A percentile compares a stretch with the other conserved stretches of the same genome.
Conservation (phyloP, 306 rosid species). For the Quercus dentata region DNA sequence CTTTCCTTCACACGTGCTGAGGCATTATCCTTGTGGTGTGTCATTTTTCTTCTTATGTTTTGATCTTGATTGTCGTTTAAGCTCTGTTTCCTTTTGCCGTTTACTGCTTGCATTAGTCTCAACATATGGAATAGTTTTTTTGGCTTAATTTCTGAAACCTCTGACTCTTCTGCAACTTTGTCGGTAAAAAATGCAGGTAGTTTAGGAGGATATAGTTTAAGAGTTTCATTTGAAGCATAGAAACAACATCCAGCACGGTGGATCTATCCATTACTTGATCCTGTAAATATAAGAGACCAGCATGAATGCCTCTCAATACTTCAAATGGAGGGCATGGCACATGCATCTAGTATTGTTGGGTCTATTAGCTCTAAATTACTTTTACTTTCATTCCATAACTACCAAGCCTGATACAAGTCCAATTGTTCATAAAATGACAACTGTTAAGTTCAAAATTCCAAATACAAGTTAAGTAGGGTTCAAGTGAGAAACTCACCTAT, state of each 20-base stretch:
- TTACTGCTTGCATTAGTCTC: too few species aligned
- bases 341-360: background rate
- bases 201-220: constrained; percentile 26
- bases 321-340: background rate
- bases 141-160: too few species aligned
- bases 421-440: background rate
- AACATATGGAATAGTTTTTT: too few species aligned
- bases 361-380: background rate
- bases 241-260: constrained; percentile 33
- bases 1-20: too few species aligned
- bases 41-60: too few species aligned
- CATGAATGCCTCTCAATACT: constrained; percentile 32
- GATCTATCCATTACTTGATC: constrained; percentile 35
- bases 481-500: constrained; percentile 3
- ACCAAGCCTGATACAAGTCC: background rate
- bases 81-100: too few species aligned
- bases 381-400: constrained; percentile 7
- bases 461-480: too few species aligned
- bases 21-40: too few species aligned
- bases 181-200: constrained; percentile 20
- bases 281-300: constrained; percentile 44
- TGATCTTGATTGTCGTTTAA: too few species aligned
- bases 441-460: background rate
- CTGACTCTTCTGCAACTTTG: background rate
- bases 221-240: constrained; percentile 35